Percentiles rank a stretch among this genome's conserved stretches.
These are phyloP conservation scores for Magnaporthiopsis incrustans DNA, from an alignment of 2,329 filamentous ascomycete genomes.

Conservation along the genomic window DNA sequence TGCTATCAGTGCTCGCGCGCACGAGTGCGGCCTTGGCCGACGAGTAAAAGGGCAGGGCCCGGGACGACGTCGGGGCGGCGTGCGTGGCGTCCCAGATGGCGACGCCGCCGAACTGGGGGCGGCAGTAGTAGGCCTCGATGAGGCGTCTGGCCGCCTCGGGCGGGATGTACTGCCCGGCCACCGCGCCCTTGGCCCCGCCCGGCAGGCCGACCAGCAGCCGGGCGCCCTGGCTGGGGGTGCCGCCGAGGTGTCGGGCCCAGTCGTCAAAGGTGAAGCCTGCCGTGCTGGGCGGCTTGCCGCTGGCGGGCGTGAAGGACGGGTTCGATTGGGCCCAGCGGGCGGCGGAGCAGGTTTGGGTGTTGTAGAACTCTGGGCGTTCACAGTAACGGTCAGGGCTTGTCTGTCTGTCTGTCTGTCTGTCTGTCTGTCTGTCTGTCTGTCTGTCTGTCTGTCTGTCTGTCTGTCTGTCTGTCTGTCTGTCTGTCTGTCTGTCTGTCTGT, in stretches of 20 bases:
- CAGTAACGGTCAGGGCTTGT: too few relatives aligned
- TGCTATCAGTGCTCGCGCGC: neutral
- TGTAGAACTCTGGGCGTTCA: conserved; percentile 34
- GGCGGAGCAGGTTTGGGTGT: conserved; percentile 31
- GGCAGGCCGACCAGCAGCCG: conserved; percentile 39
- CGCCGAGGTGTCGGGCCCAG: conserved; percentile 28
- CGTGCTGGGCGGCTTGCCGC: conserved; percentile 10
- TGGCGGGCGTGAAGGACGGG: conserved; percentile 19
- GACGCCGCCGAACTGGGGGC: conserved; percentile 34
- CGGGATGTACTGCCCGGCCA: conserved; percentile 25
- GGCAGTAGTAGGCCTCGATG: conserved; percentile 29
- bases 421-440: too few relatives aligned
- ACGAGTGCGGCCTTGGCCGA: neutral
- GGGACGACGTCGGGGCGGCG: conserved; percentile 1
- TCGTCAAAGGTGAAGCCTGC: conserved; percentile 33
- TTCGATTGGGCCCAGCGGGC: conserved; percentile 23
- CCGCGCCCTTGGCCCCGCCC: conserved; percentile 20
- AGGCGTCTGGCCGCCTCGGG: conserved; percentile 23
- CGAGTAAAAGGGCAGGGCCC: neutral
- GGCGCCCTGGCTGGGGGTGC: conserved; percentile 29
- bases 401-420: too few relatives aligned
- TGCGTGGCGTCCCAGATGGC: conserved; percentile 36
- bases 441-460: too few relatives aligned
- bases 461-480: too few relatives aligned
- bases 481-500: too few relatives aligned